phyloP scores from a whole-genome alignment of 495 filamentous ascomycete genomes.

The Aspergillus coremiiformis region DNA sequence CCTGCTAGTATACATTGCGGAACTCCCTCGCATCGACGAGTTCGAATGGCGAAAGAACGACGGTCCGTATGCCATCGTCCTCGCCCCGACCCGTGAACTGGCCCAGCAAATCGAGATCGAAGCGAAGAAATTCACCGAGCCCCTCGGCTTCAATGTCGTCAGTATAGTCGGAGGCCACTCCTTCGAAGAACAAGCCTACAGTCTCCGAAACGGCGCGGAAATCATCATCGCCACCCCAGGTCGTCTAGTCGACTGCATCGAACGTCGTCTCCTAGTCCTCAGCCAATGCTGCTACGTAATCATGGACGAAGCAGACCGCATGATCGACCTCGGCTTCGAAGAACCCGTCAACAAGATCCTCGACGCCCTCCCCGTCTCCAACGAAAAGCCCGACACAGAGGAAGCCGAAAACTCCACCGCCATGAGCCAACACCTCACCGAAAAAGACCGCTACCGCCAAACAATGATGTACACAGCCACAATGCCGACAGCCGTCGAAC shows the following conservation, averaged over 20 bases:
- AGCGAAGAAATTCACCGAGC: conserved; percentile 85
- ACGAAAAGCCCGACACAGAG: conserved; percentile 94
- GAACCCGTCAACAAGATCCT: conserved; percentile 98
- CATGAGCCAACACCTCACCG: conserved; percentile 77
- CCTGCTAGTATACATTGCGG: conserved; percentile 91
- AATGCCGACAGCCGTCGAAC: conserved; percentile 90
- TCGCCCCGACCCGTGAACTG: conserved; percentile 96
- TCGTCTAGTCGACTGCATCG: conserved; percentile 94
- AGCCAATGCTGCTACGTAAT: conserved; percentile 97
- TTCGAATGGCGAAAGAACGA: conserved; percentile 77
- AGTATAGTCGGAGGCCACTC: conserved; percentile 96
- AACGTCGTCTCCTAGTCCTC: conserved; percentile 84
- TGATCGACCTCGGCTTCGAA: conserved; percentile 98
- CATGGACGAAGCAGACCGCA: conserved; percentile 97
- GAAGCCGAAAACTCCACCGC: conserved; percentile 80
- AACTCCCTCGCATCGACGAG: conserved; percentile 78
- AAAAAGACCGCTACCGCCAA: conserved; percentile 85
- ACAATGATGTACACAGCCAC: conserved; percentile 99
- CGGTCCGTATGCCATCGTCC: conserved; percentile 91
- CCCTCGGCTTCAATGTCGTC: conserved; percentile 90
- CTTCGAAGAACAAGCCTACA: conserved; percentile 90
- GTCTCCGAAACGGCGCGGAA: conserved; percentile 89
- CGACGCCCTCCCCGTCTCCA: conserved; percentile 87
- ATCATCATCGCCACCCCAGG: conserved; percentile 98
- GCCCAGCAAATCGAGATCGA: conserved; percentile 97